These are phyloP conservation scores for Bolboschoenoplectus hybrid DNA, from an alignment of 202 grass and related monocot genomes.

Conservation along the genomic window DNA sequence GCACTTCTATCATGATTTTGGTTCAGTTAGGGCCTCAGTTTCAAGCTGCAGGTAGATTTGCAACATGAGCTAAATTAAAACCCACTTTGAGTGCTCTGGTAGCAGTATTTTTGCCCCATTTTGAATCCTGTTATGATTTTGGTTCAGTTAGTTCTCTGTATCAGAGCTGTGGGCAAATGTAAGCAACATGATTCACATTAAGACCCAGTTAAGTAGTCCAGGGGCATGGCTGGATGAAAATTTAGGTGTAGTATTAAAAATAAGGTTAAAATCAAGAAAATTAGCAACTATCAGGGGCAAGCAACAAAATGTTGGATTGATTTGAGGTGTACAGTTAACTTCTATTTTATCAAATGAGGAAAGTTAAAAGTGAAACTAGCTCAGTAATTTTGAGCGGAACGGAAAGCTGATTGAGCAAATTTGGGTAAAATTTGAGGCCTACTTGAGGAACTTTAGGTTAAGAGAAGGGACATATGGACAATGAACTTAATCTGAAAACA, in stretches of 20 bases:
- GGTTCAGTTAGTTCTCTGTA: not conserved
- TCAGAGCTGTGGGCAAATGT: not conserved
- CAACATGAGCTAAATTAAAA: not conserved
- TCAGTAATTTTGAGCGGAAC: not conserved
- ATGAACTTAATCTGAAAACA: not conserved
- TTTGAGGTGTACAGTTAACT: not conserved
- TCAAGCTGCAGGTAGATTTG: not conserved
- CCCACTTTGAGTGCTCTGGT: not conserved
- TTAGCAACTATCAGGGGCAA: not conserved
- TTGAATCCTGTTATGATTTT: not conserved
- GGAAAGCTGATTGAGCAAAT: not conserved
- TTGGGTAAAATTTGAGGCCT: not conserved
- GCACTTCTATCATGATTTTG: constrained; percentile 2
- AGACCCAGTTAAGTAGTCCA: not conserved
- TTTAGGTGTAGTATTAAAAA: not conserved
- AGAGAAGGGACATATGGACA: not conserved
- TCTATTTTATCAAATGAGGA: not conserved
- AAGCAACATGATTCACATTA: not conserved
- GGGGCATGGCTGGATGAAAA: not conserved
- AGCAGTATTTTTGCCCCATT: constrained; percentile 4
- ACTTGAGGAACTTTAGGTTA: not conserved
- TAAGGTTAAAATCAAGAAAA: not conserved
- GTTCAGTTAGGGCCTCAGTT: not conserved
- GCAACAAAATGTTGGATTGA: not conserved
- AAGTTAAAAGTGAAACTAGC: not conserved